A percentile compares a stretch with the other conserved stretches of the same genome.
Conservation (phyloP, 1,284 basidiomycete genomes). For the Tremellales sp. region DNA sequence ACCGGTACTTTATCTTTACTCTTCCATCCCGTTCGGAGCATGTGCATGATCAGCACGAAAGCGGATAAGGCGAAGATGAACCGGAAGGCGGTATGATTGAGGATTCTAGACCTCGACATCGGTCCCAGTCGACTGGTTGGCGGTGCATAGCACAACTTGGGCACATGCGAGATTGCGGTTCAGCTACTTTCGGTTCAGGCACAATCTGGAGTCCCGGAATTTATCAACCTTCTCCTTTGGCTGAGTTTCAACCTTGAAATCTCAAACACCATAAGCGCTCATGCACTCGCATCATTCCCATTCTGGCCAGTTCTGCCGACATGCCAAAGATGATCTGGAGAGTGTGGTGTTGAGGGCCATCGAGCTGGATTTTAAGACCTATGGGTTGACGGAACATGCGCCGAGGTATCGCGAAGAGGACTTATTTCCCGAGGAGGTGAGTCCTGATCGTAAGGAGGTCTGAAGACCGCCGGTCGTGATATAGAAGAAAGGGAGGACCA, state of each 20-base stretch:
- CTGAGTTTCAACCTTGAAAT: too few species aligned
- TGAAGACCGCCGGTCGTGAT: too few species aligned
- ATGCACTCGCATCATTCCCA: slow-evolving; percentile 84
- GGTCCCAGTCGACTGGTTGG: background rate
- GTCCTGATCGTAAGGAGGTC: slow-evolving; percentile 14
- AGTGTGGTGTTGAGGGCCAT: slow-evolving; percentile 77
- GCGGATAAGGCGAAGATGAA: slow-evolving; percentile 14
- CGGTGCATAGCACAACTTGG: too few species aligned
- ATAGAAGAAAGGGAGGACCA: too few species aligned
- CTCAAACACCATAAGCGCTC: background rate
- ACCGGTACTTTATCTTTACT: slow-evolving; percentile 1
- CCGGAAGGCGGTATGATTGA: slow-evolving; percentile 20
- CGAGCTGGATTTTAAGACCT: slow-evolving; percentile 70
- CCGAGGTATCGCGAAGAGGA: slow-evolving; percentile 77
- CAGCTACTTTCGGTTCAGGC: too few species aligned
- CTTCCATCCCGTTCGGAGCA: slow-evolving; percentile 17
- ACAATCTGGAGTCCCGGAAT: too few species aligned
- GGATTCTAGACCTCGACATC: background rate
- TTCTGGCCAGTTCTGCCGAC: slow-evolving; percentile 93
- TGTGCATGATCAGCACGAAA: slow-evolving; percentile 17
- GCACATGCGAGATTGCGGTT: too few species aligned
- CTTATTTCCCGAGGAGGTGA: slow-evolving; percentile 93
- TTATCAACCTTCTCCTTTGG: too few species aligned
- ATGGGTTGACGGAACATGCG: slow-evolving; percentile 90
- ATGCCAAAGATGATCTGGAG: slow-evolving; percentile 71